Evolutionary conservation across 495 filamentous ascomycete genomes (phyloP), one percentile per base, ranked within the genome.

Genomic region (Apiosordaria backusii): DNA sequence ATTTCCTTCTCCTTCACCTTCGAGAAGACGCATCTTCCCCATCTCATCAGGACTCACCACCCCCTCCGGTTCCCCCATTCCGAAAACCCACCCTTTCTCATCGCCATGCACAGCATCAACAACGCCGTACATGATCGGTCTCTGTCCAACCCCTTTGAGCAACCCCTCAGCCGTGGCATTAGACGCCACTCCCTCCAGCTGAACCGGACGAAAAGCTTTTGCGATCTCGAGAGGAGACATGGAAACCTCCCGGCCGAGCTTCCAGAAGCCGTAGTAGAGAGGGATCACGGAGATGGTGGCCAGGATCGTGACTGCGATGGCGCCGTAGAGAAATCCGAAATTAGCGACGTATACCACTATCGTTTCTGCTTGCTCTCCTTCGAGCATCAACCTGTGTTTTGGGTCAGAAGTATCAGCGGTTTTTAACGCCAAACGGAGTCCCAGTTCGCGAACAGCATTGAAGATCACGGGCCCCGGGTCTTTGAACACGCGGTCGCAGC

Each of bases 141-240:
- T 58, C 26, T n/a, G 24, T 1, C 72, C 68, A 1, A 66, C 58
- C 10, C 25, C 29, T 40, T 40, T 19, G 3, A 65, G 29, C 52
- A 74, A 60, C 53, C 27, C 57, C 54, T 45, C 27, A 25, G 52
- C 27, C 26, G 50, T 40, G 24, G 67, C 68, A 67, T 75, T 77
- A 19, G 70, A 64, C 29, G 67, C 68, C 50, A 60, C 55, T n/a
- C 63, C 68, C n/a, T 60, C 40, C 57, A 77, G 50, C 25, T 74
- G 35, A 4, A 65, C 57, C n/a, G 74, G 63, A 27, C 68, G 63
- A 57, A 76, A 76, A 23, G 67, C 75, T 64, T 72, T 74, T 13
- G 74, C 74, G 23, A 70, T 76, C 70, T 78, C 76, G 24, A 78
- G 59, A 1, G 76, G 74, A 61, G 65, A 70, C 45, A 78, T 65